Evolutionary conservation across 148 eudicot species (phyloP).

Genomic region (Persicaria maculosa): DNA sequence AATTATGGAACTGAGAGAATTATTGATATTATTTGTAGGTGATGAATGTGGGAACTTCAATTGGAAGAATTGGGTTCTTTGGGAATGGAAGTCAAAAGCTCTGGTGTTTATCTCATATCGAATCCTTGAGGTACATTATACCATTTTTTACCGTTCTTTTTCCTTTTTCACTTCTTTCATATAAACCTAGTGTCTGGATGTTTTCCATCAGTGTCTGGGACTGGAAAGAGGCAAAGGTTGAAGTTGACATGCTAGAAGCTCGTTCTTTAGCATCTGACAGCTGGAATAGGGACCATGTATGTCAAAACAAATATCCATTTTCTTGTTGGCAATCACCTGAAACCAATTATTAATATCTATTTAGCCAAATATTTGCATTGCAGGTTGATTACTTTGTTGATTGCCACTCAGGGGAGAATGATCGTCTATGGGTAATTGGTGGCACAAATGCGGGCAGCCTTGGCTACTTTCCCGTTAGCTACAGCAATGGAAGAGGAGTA

Average conservation of each 20-base stretch:
- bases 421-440: slow-evolving; percentile 72
- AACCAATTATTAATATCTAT: neutral
- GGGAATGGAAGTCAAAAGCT: slow-evolving; percentile 58
- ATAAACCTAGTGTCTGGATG: neutral
- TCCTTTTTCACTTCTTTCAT: neutral
- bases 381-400: slow-evolving; percentile 97
- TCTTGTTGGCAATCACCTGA: neutral
- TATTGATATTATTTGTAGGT: slow-evolving; percentile 37
- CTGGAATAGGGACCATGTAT: slow-evolving; percentile 70
- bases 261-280: slow-evolving; percentile 72
- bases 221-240: slow-evolving; percentile 55
- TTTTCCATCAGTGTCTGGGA: slow-evolving; percentile 61
- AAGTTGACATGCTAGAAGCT: slow-evolving; percentile 63
- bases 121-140: slow-evolving; percentile 67
- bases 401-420: slow-evolving; percentile 62
- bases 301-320: neutral
- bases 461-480: slow-evolving; percentile 79
- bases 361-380: slow-evolving; percentile 2
- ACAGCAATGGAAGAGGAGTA: slow-evolving; percentile 19
- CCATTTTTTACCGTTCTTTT: neutral
- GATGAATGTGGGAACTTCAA: slow-evolving; percentile 84
- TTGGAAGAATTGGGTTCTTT: slow-evolving; percentile 81
- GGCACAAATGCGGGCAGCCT: slow-evolving; percentile 75
- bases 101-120: slow-evolving; percentile 92
- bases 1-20: neutral